Base-by-base conservation (phyloP, 108 stramenopile genomes). In the Nitzschia putrida region DNA sequence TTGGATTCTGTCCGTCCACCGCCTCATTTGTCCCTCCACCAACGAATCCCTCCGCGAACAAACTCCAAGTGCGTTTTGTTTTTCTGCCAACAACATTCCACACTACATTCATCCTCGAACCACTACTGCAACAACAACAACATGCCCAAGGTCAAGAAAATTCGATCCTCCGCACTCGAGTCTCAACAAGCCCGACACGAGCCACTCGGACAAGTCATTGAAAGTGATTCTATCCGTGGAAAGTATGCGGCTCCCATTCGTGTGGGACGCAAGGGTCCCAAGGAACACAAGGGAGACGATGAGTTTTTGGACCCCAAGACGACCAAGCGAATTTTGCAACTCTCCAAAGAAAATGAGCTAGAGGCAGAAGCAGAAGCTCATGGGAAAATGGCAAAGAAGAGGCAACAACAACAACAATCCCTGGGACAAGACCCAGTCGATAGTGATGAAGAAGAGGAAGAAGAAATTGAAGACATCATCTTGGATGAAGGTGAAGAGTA, bases 151-250 rank as follows among this genome's bases (percentile, higher is more conserved):
- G 76, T 68, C 50, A 86, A 86, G 54, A 80, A 77, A 47, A 79
- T 78, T 39, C 73, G 80, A 23, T 72, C 84, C 7, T 57, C 71
- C 4, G 83, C 84, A 3, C 57, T 87, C 20, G 63, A 24, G 0
- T 69, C 65, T 8, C 69, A 83, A 57, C 23, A 63, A 49, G 80
- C 58, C 13, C 81, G 89, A 0, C 94, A 95, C 66, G 90, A 90
- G 16, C 94, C 94, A 1, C 72, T 95, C 3, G 94, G 94, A 41
- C 94, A 95, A 72, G 82, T 83, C 16, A 90, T 93, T 57, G 78
- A 81, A 66, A 82, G 88, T 53, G 94, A 91, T 80, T 63, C 60
- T 52, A 74, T 88, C 53, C 80, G 87, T 22, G 78, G 71, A 45
- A 91, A 90, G 56, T 90, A 80, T 68, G 91, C 90, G 29, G 69